phyloP scores from a whole-genome alignment of 2,329 filamentous ascomycete genomes.

The Ciborinia camelliae region DNA sequence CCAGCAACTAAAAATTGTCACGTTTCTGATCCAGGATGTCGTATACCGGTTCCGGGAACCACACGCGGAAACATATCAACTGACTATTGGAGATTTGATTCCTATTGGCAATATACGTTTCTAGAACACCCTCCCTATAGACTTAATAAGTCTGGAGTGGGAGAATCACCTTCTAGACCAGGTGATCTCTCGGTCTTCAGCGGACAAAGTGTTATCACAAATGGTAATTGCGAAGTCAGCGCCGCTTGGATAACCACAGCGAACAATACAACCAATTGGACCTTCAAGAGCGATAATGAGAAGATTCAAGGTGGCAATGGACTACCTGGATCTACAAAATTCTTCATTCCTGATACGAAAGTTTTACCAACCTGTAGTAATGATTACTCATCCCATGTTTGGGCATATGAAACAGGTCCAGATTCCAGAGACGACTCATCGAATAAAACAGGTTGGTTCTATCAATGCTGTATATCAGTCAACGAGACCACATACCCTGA shows the following conservation, averaged over 20 bases:
- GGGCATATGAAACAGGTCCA: background rate
- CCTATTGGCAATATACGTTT: background rate
- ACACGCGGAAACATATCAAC: background rate
- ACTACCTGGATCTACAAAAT: too few relatives aligned
- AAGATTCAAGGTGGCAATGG: background rate
- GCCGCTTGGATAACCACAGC: background rate
- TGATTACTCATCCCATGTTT: background rate
- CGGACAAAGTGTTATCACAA: background rate
- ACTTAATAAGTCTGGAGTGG: background rate
- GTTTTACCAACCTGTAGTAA: background rate
- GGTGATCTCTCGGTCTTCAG: background rate
- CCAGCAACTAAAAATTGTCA: background rate
- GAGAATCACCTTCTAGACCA: background rate
- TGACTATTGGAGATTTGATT: background rate
- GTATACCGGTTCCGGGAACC: background rate
- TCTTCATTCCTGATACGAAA: background rate
- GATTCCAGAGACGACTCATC: background rate
- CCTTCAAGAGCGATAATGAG: fast-evolving
- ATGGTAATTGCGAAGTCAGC: too few relatives aligned
- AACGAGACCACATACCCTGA: background rate
- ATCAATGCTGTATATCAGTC: background rate
- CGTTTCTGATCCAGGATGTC: background rate
- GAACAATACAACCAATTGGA: too few relatives aligned
- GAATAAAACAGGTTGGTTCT: background rate
- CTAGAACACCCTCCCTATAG: background rate